Base-by-base conservation (phyloP, 169 alveolate genomes). In the Perkinsus chesapeaki region DNA sequence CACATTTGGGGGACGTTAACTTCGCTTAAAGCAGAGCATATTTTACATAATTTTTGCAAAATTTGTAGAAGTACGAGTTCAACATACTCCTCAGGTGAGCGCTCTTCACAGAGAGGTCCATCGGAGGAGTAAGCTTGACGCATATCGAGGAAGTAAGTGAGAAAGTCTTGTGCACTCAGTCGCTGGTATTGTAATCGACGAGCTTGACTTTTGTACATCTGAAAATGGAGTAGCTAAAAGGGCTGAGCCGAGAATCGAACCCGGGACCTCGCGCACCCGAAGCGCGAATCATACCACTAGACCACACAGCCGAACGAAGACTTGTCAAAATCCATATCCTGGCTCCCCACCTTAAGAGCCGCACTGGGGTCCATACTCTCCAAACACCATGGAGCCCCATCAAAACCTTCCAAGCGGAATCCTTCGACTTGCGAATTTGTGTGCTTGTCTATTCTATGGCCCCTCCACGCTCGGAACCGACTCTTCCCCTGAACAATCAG, bases 191-290 rank as follows among this genome's bases (percentile, higher is more conserved):
- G 82, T 60, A 60, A 34, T 60, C 82, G 82, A 1, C 82, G 82
- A 23, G 82, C 82, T 16, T 60, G 82, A 16, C 82, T 60, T 34
- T 60, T 60, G 82, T 60, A 60, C 82, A 60, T 60, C 82, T 60
- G 82, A 60, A 34, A 23, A 16, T 34, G 82, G 27, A 20, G 1
- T 23, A 60, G 12, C 37, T 60, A 60, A 60, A 1, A 60, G 82
- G 82, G 82, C 82, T 60, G 82, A 60, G 82, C 82, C 82, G 82
- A 60, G 82, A 60, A 60, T 60, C 82, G 82, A 60, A 60, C 82
- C 82, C 82, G 82, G 82, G 82, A 60, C 82, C 82, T 60, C 82
- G 82, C 82, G 82, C 82, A 60, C 82, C 82, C 82, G 82, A 60
- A 60, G 82, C 82, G 82, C 82, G 82, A 60, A 60, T 60, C 82